Percentiles rank a stretch among this genome's conserved stretches.
These are phyloP conservation scores for Fusarium redolens DNA, from an alignment of 2,329 filamentous ascomycete species.

Conservation along the genomic window DNA sequence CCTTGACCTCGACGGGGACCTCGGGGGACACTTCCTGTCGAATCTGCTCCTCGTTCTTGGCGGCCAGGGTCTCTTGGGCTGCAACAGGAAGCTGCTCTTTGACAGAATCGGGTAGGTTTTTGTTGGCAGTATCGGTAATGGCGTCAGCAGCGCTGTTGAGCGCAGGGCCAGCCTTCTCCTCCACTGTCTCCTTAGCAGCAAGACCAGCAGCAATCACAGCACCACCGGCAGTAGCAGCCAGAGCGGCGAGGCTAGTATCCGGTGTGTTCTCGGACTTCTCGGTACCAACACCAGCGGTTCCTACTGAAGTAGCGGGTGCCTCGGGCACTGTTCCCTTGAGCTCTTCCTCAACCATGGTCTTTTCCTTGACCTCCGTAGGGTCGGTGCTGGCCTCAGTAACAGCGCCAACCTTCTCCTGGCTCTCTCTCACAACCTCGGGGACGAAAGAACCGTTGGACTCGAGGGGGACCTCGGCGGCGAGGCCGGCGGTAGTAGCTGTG, in stretches of 20 bases:
- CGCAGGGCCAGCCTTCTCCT: constrained; percentile 53
- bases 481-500: constrained; percentile 73
- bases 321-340: constrained; percentile 74
- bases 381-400: constrained; percentile 76
- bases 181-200: constrained; percentile 50
- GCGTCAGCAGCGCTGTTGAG: constrained; percentile 51
- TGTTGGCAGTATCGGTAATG: constrained; percentile 55
- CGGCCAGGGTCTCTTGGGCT: constrained; percentile 60
- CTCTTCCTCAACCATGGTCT: constrained; percentile 77
- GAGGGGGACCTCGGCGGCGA: constrained; percentile 76
- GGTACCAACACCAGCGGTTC: constrained; percentile 62
- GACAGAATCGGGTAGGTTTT: constrained; percentile 64
- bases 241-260: constrained; percentile 55
- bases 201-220: constrained; percentile 47
- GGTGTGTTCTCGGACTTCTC: constrained; percentile 62
- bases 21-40: constrained; percentile 60
- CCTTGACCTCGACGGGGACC: constrained; percentile 67
- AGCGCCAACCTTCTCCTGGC: constrained; percentile 73
- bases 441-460: constrained; percentile 59
- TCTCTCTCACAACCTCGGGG: constrained; percentile 72
- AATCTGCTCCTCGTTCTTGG: constrained; percentile 55
- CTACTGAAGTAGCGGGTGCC: constrained; percentile 68
- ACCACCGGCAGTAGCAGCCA: constrained; percentile 51
- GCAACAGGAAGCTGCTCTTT: constrained; percentile 63
- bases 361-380: constrained; percentile 74